These are phyloP conservation scores for Tetrapisispora nanseiensis DNA, from an alignment of 805 yeast genomes.

Conservation along the genomic window DNA sequence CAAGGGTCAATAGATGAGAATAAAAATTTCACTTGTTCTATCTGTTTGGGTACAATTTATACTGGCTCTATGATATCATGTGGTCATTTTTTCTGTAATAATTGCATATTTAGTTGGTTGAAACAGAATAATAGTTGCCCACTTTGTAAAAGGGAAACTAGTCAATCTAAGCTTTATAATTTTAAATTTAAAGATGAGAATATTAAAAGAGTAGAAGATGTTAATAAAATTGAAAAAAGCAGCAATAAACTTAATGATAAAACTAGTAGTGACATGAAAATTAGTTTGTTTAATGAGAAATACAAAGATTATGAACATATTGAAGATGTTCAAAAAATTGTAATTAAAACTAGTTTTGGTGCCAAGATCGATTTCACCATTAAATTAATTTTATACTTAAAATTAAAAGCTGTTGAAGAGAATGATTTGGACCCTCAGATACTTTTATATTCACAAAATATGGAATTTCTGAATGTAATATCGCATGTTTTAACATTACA, in stretches of 20 bases:
- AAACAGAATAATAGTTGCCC: slow-evolving; percentile 57
- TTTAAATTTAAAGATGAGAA: slow-evolving; percentile 41
- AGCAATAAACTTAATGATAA: too few species aligned
- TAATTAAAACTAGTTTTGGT: slow-evolving; percentile 50
- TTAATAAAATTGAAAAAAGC: too few species aligned
- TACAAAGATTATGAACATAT: slow-evolving; percentile 25
- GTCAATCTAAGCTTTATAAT: slow-evolving; percentile 47
- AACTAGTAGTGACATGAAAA: neutral
- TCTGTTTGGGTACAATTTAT: slow-evolving; percentile 62
- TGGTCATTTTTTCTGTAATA: slow-evolving; percentile 85
- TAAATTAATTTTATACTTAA: slow-evolving; percentile 58
- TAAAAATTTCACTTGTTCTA: slow-evolving; percentile 47
- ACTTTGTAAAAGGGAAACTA: slow-evolving; percentile 55
- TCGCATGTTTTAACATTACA: slow-evolving; percentile 55
- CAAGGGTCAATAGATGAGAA: slow-evolving; percentile 23
- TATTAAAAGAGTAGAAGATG: neutral
- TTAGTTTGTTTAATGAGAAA: slow-evolving; percentile 14
- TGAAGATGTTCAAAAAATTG: slow-evolving; percentile 37
- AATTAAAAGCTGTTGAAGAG: slow-evolving; percentile 36
- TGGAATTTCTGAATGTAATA: slow-evolving; percentile 56
- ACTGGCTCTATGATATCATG: slow-evolving; percentile 79
- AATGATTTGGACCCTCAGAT: slow-evolving; percentile 49
- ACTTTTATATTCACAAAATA: slow-evolving; percentile 85
- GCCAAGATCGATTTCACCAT: slow-evolving; percentile 80
- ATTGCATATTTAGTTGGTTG: slow-evolving; percentile 72